Conservation (phyloP, 768 basidiomycete genomes). For the Harrya chromipes region DNA sequence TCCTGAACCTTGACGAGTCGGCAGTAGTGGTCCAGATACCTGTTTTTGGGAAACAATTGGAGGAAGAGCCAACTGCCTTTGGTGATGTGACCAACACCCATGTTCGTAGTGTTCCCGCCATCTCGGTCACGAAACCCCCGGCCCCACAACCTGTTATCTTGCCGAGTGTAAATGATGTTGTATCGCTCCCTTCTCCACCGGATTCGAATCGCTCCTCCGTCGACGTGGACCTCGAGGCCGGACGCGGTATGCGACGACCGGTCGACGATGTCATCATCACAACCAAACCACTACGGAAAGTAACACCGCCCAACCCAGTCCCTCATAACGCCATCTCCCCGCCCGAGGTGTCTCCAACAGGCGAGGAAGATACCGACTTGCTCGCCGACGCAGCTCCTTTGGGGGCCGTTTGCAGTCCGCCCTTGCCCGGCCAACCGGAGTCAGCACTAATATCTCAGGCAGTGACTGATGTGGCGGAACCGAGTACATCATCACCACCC, state of each 20-base stretch:
- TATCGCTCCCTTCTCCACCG: constrained; percentile 41
- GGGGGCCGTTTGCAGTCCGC: constrained; percentile 30
- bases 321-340: constrained; percentile 18
- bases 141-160: constrained; percentile 67
- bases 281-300: constrained; percentile 10
- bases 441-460: constrained; percentile 1
- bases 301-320: constrained; percentile 6
- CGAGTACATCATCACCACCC: constrained; percentile 3
- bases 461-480: constrained; percentile 7
- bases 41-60: constrained; percentile 41
- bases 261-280: constrained; percentile 12
- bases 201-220: constrained; percentile 41
- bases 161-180: constrained; percentile 62
- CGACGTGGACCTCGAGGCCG: constrained; percentile 36
- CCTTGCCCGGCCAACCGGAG: constrained; percentile 18
- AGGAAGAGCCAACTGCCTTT: constrained; percentile 20
- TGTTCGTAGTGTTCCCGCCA: constrained; percentile 43
- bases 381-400: constrained; percentile 44
- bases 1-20: constrained; percentile 40
- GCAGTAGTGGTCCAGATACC: constrained; percentile 63
- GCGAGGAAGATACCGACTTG: constrained; percentile 44
- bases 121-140: constrained; percentile 67
- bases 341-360: constrained; percentile 18
- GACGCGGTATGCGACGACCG: constrained; percentile 40
- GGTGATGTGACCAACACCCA: constrained; percentile 23